Evolutionary conservation across 179 eudicot species (phyloP), one percentile per base, ranked within the genome.

Genomic region (Camellia oleifera): DNA sequence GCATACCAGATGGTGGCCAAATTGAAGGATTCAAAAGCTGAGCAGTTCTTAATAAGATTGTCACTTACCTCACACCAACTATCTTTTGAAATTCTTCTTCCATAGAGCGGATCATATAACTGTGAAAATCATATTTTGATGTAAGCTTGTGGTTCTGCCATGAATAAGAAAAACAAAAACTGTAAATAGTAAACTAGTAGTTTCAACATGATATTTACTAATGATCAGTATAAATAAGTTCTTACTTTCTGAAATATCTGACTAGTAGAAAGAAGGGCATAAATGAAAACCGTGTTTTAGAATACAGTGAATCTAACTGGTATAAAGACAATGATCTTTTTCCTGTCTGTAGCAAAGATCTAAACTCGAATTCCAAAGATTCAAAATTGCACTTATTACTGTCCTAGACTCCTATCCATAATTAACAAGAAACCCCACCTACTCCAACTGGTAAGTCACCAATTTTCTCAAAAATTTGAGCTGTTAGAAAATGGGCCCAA

Each of bases 21-120:
- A 74, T 9, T 78, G 7, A 45, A 64, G 17, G 75, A 72, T 32
- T 52, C 1, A 63, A 62, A 80, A 74, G 68, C 44, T 72, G 44
- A 48, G 79, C 52, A 79, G 50, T 68, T 68, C 57, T 48, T 4
- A 48, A 54, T 53, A 57, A 77, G 57, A 44, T 78, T 58, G 17
- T 76, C 66, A 15, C 66, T 88, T 86, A 91, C 99, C 98, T 95
- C 66, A 95, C 98, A 70, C 99, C 99, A 82, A 95, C 98, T 85
- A 95, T 92, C 79, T 89, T 91, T 83, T 95, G 98, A 83, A 94
- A 95, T 78, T 95, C 99, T 86, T 95, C 99, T 87, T 95, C 99
- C 98, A 95, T 91, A 52, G 99, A 92, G 79, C 97, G 98, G 83
- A 95, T 83, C 99, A 95, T 95, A 81, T 95, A 95, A 91, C 99